These are phyloP conservation scores for Brassica carinata DNA, from an alignment of 345 rosid genomes.

Conservation along the genomic window DNA sequence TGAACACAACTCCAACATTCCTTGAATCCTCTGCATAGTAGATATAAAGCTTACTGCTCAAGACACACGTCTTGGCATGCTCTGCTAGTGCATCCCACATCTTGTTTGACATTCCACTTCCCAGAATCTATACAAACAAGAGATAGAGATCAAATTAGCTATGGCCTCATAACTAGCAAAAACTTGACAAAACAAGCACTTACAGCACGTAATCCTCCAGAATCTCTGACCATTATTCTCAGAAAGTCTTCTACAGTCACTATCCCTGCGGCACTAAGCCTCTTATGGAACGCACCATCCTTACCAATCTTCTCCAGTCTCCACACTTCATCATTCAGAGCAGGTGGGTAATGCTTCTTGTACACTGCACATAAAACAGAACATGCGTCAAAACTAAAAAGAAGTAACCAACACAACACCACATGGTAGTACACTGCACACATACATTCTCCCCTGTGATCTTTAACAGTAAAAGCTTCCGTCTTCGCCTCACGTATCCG, in stretches of 20 bases:
- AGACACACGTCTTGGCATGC: background rate
- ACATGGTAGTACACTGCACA: background rate
- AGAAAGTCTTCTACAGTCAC: background rate
- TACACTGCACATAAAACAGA: background rate
- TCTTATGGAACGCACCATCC: background rate
- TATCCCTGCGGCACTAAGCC: background rate
- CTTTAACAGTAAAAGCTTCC: background rate
- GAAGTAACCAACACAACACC: background rate
- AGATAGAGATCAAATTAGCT: background rate
- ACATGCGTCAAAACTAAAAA: background rate
- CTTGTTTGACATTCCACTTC: slow-evolving; percentile 1
- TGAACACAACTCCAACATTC: background rate
- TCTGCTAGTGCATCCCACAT: background rate
- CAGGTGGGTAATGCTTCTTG: background rate
- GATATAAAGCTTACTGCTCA: background rate
- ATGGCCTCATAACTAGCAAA: background rate
- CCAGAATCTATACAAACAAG: background rate
- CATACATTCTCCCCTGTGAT: background rate
- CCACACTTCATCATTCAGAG: background rate
- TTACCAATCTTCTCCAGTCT: background rate
- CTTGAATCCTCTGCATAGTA: background rate
- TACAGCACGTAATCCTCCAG: background rate
- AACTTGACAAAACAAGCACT: background rate
- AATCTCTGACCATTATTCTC: background rate
- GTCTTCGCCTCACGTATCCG: background rate